phyloP scores from a whole-genome alignment of 176 grass and related monocot genomes.

The Carex littledalei region DNA sequence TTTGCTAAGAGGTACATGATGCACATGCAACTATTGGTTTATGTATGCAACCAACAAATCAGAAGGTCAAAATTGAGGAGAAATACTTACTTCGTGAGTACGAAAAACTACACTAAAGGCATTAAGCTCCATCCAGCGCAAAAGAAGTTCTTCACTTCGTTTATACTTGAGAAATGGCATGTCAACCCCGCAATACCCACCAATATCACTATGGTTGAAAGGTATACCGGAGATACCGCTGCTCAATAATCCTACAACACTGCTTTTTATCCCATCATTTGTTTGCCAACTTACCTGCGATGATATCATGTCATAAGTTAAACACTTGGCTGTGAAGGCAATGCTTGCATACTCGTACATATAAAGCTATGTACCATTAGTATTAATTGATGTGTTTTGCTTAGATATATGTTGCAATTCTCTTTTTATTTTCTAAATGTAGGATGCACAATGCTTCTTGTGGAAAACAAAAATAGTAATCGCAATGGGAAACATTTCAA shows the following conservation, averaged over 20 bases:
- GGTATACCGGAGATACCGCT: conserved; percentile 85
- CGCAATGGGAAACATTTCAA: neutral
- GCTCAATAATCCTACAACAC: conserved; percentile 79
- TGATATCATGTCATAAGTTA: neutral
- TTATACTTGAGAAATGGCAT: conserved; percentile 71
- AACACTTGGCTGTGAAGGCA: neutral
- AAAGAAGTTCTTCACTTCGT: conserved; percentile 77
- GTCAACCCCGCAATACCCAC: conserved; percentile 84
- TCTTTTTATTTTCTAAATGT: neutral
- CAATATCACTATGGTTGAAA: conserved; percentile 92
- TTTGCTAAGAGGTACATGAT: neutral
- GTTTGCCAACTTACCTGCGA: conserved; percentile 67
- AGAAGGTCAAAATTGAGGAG: neutral
- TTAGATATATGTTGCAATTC: neutral
- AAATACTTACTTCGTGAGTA: conserved; percentile 64
- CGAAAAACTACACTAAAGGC: conserved; percentile 81
- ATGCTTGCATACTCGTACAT: neutral
- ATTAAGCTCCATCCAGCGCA: conserved; percentile 88
- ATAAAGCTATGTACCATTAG: neutral
- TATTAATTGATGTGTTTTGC: neutral
- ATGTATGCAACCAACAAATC: neutral
- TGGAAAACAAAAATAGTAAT: neutral
- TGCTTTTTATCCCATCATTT: conserved; percentile 96
- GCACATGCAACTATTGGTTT: neutral
- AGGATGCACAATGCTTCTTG: neutral